Evolutionary conservation across 345 rosid species (phyloP), one percentile per base, ranked within the genome.

Genomic region (Bretschneidera sinensis): DNA sequence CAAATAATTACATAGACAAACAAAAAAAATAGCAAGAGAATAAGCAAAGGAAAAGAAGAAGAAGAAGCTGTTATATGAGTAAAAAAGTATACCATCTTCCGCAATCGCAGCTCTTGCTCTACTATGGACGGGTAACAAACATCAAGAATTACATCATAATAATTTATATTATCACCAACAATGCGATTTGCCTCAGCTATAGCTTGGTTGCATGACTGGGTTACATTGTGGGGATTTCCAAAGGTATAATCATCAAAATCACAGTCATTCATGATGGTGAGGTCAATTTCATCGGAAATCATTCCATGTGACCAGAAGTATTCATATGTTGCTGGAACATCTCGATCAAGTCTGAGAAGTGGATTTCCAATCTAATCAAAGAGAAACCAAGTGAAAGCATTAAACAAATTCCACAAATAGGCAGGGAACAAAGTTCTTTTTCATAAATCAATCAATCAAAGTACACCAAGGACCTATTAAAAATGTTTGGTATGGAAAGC

Each of bases 251-350:
- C 94, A 63, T 87, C 85, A 67, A 92, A 92, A 69, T 89, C 76
- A 18, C 98, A 89, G n/a, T 81, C 73, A 39, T 73, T 80, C 89
- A 66, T 83, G 64, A 92, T 81, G 71, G 73, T 71, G 18, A 80
- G 84, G 24, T 87, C 88, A 48, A 89, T 62, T 80, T 92, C 97
- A 78, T 92, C 96, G 24, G 98, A 92, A 43, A 92, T 87, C 97
- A 92, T 89, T 61, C 92, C 96, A 17, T 89, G 96, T 11, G 98
- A 89, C 98, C 98, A 92, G 43, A 85, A 89, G 80, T 66, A 89
- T 69, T 89, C 90, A 57, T 80, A 92, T 43, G 76, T 79, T 24
- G 97, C 86, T 6, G 89, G 80, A 71, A 50, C 60, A 69, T 92
- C 98, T 19, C 84, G 79, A 50, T 87, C 88, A 39, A 87, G 94